Base-by-base conservation (phyloP, 768 basidiomycete species). In the Rhodosporidiobolus sp. region DNA sequence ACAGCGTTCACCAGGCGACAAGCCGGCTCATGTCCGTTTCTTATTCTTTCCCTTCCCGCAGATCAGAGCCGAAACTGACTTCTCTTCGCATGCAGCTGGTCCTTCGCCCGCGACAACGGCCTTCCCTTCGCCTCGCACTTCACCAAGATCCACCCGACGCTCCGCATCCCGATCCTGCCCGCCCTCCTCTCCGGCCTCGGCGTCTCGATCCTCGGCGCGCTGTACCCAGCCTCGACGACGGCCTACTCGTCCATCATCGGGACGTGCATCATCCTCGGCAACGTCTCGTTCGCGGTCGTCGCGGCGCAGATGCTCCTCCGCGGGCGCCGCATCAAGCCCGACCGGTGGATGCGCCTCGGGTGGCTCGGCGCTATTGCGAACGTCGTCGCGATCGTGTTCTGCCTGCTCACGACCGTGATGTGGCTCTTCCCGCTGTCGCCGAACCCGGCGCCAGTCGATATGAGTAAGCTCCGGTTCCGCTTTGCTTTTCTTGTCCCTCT, bases 211-310 rank as follows among this genome's bases (percentile, higher is more conserved):
- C 60, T 61, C 45, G 60, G 60, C 43, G n/a, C 43, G 17, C 60
- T 61, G 22, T 61, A 61, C 46, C 22, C 17, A 11, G 60, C 60
- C 28, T 48, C 45, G 2, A 46, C 60, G 20, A 49, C 48, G n/a
- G 60, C 46, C 30, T 61, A 61, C 60, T 17, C 46, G 19, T 48
- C 45, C 45, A 61, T 61, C 60, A 61, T 61, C 48, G 45, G 19
- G 2, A 20, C 16, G 46, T 61, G 60, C 60, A 61, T 61, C 60
- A 46, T 61, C 60, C 45, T 61, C 45, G 60, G 60, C 60, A 61
- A 61, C 28, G 20, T 61, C 60, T 48, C 45, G 38, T 61, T 48
- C 17, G 43, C 60, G 12, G 28, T 61, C 46, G 46, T 46, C 2
- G 45, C 45, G 5, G 26, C 24, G 16, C 60, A 61, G 46, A 8